A percentile compares a stretch with the other conserved stretches of the same genome.
Conservation (phyloP, 2,329 filamentous ascomycete genomes). For the Cercospora berteroae region DNA sequence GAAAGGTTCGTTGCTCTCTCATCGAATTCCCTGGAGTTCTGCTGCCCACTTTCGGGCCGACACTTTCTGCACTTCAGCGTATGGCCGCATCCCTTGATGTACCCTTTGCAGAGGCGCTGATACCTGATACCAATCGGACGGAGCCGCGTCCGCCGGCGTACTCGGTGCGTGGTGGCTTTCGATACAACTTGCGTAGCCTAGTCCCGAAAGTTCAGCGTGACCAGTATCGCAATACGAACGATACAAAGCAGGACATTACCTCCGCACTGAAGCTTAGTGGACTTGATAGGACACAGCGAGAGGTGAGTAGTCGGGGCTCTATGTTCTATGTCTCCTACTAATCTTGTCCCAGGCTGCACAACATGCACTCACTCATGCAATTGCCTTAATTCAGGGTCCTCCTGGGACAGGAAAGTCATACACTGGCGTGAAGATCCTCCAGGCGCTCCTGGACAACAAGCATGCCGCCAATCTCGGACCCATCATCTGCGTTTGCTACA, state of each 20-base stretch:
- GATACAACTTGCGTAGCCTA: no score
- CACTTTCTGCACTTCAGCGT: constrained; percentile 55
- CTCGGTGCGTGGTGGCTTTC: no score
- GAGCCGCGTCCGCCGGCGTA: no score
- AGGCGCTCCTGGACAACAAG: constrained; percentile 53
- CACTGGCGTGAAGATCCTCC: constrained; percentile 63
- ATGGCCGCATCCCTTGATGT: constrained; percentile 42
- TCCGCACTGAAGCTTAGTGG: no score
- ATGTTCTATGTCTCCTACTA: no score
- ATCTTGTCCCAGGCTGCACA: constrained; percentile 48
- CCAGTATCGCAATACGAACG: no score
- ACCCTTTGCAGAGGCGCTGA: constrained; percentile 27
- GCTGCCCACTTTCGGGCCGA: constrained; percentile 58
- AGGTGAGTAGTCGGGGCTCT: no score
- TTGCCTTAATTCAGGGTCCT: constrained; percentile 69
- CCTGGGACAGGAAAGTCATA: constrained; percentile 74
- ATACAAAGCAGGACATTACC: no score
- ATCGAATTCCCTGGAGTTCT: constrained; percentile 64
- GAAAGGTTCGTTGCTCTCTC: constrained; percentile 35
- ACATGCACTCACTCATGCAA: constrained; percentile 50
- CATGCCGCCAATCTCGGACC: constrained; percentile 58
- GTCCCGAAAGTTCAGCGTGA: no score
- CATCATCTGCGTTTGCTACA: constrained; percentile 51
- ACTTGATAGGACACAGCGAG: no score
- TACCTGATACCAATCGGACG: no score